Evolutionary conservation across 371 early-diverging fungal species (phyloP).

Genomic region (Phascolomyces articulosus): DNA sequence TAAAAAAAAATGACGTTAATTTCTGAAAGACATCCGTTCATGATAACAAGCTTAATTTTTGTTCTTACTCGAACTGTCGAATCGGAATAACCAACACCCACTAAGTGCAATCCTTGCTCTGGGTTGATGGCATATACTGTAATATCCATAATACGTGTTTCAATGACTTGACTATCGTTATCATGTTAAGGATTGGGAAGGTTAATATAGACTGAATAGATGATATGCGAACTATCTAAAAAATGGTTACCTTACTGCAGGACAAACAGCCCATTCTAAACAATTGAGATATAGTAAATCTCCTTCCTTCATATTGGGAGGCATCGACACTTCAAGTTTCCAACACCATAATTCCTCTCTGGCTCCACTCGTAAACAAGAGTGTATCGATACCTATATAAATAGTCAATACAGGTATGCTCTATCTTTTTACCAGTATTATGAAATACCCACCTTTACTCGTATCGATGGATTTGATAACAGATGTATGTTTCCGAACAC

Average conservation of each 20-base stretch:
- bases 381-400: conserved; percentile 20
- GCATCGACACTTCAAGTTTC: conserved; percentile 41
- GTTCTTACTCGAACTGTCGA: conserved; percentile 53
- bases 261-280: conserved; percentile 56
- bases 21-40: background rate
- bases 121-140: conserved; percentile 41
- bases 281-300: conserved; percentile 35
- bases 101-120: conserved; percentile 48
- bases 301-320: background rate
- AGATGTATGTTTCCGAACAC: conserved; percentile 52
- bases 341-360: conserved; percentile 58
- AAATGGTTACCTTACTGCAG: conserved; percentile 36
- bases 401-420: no score
- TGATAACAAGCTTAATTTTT: background rate
- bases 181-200: background rate
- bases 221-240: no score
- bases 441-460: conserved; percentile 26
- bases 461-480: conserved; percentile 52
- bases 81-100: conserved; percentile 65
- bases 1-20: background rate
- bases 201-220: background rate
- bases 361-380: conserved; percentile 60
- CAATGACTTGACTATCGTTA: conserved; percentile 44
- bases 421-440: no score
- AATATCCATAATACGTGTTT: conserved; percentile 65